phyloP scores from a whole-genome alignment of 768 basidiomycete genomes.

The Cystobasidium onofrii region DNA sequence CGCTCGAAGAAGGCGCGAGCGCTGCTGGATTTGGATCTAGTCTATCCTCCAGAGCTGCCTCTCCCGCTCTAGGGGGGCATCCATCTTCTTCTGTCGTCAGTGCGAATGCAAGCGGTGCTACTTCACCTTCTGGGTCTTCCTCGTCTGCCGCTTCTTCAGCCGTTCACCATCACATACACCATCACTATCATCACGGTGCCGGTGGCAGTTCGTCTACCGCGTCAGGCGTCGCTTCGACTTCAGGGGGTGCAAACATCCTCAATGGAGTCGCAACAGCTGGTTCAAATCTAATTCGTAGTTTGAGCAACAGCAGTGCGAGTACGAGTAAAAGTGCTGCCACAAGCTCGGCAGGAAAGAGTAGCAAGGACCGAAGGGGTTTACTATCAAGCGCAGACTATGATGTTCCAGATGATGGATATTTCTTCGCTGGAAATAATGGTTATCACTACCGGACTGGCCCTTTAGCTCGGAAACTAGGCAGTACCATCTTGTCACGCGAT shows the following conservation, averaged over 20 bases:
- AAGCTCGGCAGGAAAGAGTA: background rate
- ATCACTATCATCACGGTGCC: slow-evolving; percentile 7
- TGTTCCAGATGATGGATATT: slow-evolving; percentile 18
- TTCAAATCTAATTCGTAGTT: background rate
- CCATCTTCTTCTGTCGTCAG: background rate
- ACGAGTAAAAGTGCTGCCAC: background rate
- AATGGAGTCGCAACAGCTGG: background rate
- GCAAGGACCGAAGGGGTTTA: background rate
- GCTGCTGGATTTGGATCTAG: background rate
- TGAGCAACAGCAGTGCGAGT: background rate
- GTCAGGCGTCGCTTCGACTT: background rate
- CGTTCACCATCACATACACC: slow-evolving; percentile 15
- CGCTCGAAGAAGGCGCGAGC: background rate
- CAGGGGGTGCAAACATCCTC: background rate
- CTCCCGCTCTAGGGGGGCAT: background rate
- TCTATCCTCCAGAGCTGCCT: background rate
- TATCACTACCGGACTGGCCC: slow-evolving; percentile 26
- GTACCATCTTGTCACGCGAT: slow-evolving; percentile 18
- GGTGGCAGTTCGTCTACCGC: background rate
- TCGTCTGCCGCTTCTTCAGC: background rate
- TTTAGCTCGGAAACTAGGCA: slow-evolving; percentile 19
- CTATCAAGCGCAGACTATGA: slow-evolving; percentile 17
- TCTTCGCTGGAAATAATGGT: background rate
- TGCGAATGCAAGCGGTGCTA: background rate
- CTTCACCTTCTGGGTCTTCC: slow-evolving; percentile 2